Evolutionary conservation across 2,329 filamentous ascomycete species (phyloP).

Genomic region (Arthrobotrys musiformis): DNA sequence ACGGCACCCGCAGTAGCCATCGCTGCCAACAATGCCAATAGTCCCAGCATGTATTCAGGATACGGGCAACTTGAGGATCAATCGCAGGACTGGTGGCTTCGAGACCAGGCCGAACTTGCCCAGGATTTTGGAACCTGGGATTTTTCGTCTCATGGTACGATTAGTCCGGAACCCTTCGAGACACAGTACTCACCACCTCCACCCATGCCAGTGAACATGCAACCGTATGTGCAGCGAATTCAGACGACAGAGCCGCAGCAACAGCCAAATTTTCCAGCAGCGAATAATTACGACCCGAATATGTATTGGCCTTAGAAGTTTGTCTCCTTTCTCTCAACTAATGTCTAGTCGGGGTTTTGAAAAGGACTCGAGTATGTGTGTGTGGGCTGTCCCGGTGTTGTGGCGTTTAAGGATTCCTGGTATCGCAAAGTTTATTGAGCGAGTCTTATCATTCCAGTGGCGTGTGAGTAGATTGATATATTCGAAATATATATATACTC

Average conservation of each 20-base stretch:
- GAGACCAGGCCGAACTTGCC: constrained; percentile 72
- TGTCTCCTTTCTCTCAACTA: not conserved
- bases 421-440: not conserved
- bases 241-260: constrained; percentile 33
- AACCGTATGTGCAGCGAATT: constrained; percentile 36
- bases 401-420: not conserved
- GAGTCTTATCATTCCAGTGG: not conserved
- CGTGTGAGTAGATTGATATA: not conserved
- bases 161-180: constrained; percentile 49
- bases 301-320: constrained; percentile 41
- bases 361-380: not conserved
- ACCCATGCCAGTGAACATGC: constrained; percentile 33
- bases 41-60: constrained; percentile 56
- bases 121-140: constrained; percentile 67
- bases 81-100: constrained; percentile 72
- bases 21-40: constrained; percentile 42
- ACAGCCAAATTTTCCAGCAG: constrained; percentile 18
- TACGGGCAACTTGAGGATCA: constrained; percentile 59
- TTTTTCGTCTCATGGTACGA: constrained; percentile 52
- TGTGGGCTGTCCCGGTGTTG: not conserved
- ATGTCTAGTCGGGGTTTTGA: not conserved
- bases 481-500: not conserved
- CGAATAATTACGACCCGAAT: constrained; percentile 11
- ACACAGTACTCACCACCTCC: constrained; percentile 45
- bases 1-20: constrained; percentile 31